Evolutionary conservation across 306 rosid genomes (phyloP), one percentile per base, ranked within the genome.

Genomic region (Pterocarpus macrocarpus): DNA sequence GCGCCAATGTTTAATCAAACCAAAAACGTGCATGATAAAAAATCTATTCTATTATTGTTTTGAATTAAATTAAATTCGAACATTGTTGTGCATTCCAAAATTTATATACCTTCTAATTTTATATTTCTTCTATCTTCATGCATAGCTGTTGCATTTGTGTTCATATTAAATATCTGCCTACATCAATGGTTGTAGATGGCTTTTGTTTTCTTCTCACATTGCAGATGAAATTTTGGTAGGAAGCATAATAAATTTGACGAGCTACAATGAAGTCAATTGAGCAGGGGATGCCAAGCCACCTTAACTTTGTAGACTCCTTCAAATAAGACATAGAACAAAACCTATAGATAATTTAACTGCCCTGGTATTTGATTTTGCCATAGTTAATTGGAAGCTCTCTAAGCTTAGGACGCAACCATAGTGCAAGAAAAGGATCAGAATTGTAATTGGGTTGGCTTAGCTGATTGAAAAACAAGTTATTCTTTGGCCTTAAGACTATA

Each of bases 231-330:
- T 17, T 36, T 77, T 34, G 14, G 73, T 38, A 34, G 71, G 67
- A 45, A n/a, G 14, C 63, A 30, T 5, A 10, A 76, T 75, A 57
- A 59, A 34, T 41, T 70, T 73, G 22, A 49, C 77, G 68, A 80
- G 53, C 85, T 58, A 55, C 35, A 4, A 28, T 36, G 76, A 80
- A 66, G 79, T 86, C 84, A 87, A 69, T 59, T 69, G 69, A 85
- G 91, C 87, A 82, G 90, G 82, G 87, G 73, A n/a, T n/a, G n/a
- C n/a, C n/a, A 83, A 79, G 55, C 86, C 22, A 34, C 84, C 66
- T 72, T 84, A n/a, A 82, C 66, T 71, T 65, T 10, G 28, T 15
- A 72, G 71, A 39, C 69, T 74, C 36, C 64, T 62, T 56, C 75
- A 73, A 75, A 70, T 75, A 85, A 56, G 87, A 75, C 78, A 75